Base-by-base conservation (phyloP, 2,329 filamentous ascomycete species). In the Phyllosticta citrichinensis region DNA sequence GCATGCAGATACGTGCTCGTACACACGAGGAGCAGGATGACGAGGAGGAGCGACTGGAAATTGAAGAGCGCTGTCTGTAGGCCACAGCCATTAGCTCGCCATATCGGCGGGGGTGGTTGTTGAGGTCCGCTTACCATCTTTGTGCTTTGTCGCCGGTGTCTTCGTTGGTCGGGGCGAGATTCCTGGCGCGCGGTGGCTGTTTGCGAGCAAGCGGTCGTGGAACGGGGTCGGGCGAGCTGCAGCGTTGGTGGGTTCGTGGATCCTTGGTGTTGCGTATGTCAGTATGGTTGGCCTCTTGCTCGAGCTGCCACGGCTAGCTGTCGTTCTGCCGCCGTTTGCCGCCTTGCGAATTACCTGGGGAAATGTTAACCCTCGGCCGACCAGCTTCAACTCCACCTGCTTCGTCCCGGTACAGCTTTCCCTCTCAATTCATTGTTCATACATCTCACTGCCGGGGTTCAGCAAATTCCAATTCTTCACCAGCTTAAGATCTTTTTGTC, bases 1-100 rank as follows among this genome's bases (percentile, higher is more conserved):
- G 89, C 88, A 79, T 97, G 94, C 61, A 91, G 83, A 77, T 99
- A 97, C 64, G 94, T 86, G 75, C 89, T 92, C 62, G 94, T 97
- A 83, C 94, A 99, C 72, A 97, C 95, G 68, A 95, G 85, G 67
- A 99, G 87, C 57, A 99, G 86, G 69, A 99, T 86, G 67, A 97
- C 93, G 69, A 97, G 85, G 68, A 99, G 84, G 68, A 97, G 88
- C 62, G 91, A 96, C 76, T 97, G 91, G 80, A 99, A 97, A 79
- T 97, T 97, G 86, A 99, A 97, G 70, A 99, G 87, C 60, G 94
- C 94, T 63, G 94, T 89, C 94, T 97, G 70, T 19, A 12, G 24
- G 5, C 17, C 12, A 5, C 5, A 47, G 52, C n/a, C 14, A 51
- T 52, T 40, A 40, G 20, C 19, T 11, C 27, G n/a, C 11, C 4